Base-by-base conservation (phyloP, 78 protist species). In the Trichosphaerium sp. region DNA sequence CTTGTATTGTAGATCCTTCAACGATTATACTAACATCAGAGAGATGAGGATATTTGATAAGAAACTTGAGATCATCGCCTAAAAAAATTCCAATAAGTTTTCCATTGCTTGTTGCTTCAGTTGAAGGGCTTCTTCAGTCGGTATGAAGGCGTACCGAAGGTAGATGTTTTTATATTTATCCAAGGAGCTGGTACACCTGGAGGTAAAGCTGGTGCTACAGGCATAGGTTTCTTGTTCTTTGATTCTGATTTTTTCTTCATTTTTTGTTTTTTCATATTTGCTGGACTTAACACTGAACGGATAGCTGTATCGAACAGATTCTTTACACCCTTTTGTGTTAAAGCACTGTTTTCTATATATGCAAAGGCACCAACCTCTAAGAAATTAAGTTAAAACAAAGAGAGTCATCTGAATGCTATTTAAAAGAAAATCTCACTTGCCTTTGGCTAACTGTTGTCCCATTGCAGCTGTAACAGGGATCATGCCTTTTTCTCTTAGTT, bases 131-230 rank as follows among this genome's bases (percentile, higher is more conserved):
- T 31, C 58, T 64, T 61, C 67, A 68, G 42, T 59, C 69, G 28
- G n/a, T n/a, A n/a, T n/a, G n/a, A n/a, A n/a, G n/a, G n/a, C n/a
- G 26, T 32, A 15, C 68, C 87, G 55, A 71, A 78, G 14, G 26
- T 12, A 4, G 74, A 58, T 25, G 82, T 81, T 18, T 59, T 48
- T 38, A 81, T 65, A 58, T 78, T 78, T n/a, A 81, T 81, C 87
- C 87, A 81, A 26, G 87, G 87, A 41, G 87, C 87, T 23, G 66
- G 77, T 40, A 67, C 69, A 2, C 71, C 82, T 5, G 77, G 77
- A 44, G 87, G 87, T 74, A 81, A 59, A 11, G 48, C 79, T n/a
- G 87, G 87, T n/a, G n/a, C n/a, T n/a, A n/a, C n/a, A 54, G 87
- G 87, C 4, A 69, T 35, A n/a, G 78, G 70, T 7, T n/a, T n/a